Conservation (phyloP, 352 stramenopile species). For the Phytophthora pisi region DNA sequence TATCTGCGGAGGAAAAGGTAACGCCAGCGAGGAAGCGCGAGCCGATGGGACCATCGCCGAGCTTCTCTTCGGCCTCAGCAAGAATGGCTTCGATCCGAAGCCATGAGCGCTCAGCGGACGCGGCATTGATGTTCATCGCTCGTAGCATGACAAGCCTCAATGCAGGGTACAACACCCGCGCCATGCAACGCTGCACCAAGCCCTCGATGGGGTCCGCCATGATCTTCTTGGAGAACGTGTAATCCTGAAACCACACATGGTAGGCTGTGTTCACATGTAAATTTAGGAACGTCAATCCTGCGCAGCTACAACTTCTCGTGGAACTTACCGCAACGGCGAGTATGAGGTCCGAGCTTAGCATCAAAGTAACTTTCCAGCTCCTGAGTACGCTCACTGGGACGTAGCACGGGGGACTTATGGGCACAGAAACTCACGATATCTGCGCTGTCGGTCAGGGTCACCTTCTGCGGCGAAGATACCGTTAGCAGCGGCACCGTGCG, state of each 20-base stretch:
- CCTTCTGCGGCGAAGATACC: constrained; percentile 7
- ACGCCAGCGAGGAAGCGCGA: constrained; percentile 43
- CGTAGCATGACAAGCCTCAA: constrained; percentile 36
- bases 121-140: constrained; percentile 44
- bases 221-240: constrained; percentile 19
- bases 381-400: constrained; percentile 40
- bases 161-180: constrained; percentile 33
- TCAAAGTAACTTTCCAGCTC: constrained; percentile 53
- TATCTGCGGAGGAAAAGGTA: constrained; percentile 56
- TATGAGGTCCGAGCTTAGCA: constrained; percentile 42
- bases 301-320: not conserved
- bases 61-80: constrained; percentile 25
- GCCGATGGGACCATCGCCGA: constrained; percentile 49
- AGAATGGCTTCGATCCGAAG: constrained; percentile 36
- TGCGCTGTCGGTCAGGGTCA: constrained; percentile 43
- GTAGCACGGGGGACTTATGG: constrained; percentile 36
- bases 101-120: constrained; percentile 33
- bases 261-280: constrained; percentile 30
- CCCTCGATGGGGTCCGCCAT: constrained; percentile 22
- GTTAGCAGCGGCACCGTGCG: constrained; percentile 50
- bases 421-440: constrained; percentile 56
- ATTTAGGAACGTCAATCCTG: not conserved
- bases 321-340: constrained; percentile 22
- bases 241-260: constrained; percentile 39
- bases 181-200: constrained; percentile 30